phyloP scores from a whole-genome alignment of 768 basidiomycete genomes.

The Clitopilus hobsonii region DNA sequence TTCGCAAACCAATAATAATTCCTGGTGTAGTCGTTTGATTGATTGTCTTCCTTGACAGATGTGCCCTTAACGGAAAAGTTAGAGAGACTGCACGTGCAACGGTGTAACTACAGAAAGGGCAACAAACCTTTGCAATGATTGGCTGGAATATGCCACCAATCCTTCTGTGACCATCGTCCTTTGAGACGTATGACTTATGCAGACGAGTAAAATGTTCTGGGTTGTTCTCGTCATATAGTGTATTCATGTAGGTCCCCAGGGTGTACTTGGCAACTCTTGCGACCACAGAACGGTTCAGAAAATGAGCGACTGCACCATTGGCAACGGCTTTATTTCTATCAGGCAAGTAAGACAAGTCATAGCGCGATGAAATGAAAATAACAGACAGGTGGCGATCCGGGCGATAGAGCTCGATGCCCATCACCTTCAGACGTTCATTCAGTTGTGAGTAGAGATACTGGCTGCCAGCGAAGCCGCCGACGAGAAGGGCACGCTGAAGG shows the following conservation, averaged over 20 bases:
- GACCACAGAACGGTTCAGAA: slow-evolving; percentile 12
- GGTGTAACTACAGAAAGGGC: too few relatives aligned
- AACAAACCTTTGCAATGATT: slow-evolving; percentile 22
- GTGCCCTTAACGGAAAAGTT: too few relatives aligned
- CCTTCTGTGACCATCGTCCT: background rate
- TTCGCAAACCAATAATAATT: background rate
- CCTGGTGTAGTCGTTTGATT: background rate
- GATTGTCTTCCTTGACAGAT: background rate
- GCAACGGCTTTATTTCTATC: slow-evolving; percentile 7
- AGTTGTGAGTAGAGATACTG: slow-evolving; percentile 36
- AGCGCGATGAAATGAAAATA: too few relatives aligned
- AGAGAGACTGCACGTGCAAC: too few relatives aligned
- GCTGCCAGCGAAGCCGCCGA: slow-evolving; percentile 44
- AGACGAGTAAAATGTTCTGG: background rate
- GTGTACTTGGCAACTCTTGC: slow-evolving; percentile 11
- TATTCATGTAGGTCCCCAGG: slow-evolving; percentile 6
- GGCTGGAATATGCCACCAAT: slow-evolving; percentile 15
- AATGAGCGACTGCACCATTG: slow-evolving; percentile 16
- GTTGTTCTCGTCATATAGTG: background rate
- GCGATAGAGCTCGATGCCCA: slow-evolving; percentile 27
- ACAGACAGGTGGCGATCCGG: slow-evolving; percentile 28
- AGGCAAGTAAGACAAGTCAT: too few relatives aligned
- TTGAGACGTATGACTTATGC: background rate
- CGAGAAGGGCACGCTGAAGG: slow-evolving; percentile 28
- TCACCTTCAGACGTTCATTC: slow-evolving; percentile 20